phyloP scores from a whole-genome alignment of 495 filamentous ascomycete species.

The Letharia lupina region DNA sequence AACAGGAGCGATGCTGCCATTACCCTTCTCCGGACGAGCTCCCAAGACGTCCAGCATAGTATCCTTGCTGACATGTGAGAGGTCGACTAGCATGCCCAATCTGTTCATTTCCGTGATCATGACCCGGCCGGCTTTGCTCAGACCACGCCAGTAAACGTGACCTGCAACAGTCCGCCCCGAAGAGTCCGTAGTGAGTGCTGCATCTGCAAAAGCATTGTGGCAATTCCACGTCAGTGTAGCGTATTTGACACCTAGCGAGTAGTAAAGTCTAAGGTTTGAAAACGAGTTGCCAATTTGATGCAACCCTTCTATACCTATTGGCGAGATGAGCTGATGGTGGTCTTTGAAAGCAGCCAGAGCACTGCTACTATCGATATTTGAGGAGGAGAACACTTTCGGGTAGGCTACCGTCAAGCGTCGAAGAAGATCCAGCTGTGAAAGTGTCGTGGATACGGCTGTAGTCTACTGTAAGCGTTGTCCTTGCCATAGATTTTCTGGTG shows the following conservation, averaged over 20 bases:
- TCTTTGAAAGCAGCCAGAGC: constrained; percentile 51
- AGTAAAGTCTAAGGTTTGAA: constrained; percentile 63
- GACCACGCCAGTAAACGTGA: constrained; percentile 47
- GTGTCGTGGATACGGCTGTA: constrained; percentile 58
- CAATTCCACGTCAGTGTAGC: constrained; percentile 91
- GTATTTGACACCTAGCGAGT: constrained; percentile 79
- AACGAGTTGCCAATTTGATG: constrained; percentile 90
- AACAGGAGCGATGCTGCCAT: constrained; percentile 42
- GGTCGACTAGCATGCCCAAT: constrained; percentile 41
- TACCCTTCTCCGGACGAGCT: constrained; percentile 36
- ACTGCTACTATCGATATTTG: constrained; percentile 45
- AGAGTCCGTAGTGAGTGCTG: constrained; percentile 49
- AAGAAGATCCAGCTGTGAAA: constrained; percentile 79
- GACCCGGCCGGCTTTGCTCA: constrained; percentile 58
- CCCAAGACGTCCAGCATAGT: constrained; percentile 51
- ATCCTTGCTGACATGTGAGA: constrained; percentile 46
- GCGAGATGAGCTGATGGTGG: constrained; percentile 54
- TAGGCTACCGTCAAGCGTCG: constrained; percentile 58
- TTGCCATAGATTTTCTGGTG: no score
- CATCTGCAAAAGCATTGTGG: constrained; percentile 82
- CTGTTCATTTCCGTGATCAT: constrained; percentile 55
- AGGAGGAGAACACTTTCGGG: constrained; percentile 58
- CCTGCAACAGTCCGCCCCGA: constrained; percentile 27
- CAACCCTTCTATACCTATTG: constrained; percentile 80
- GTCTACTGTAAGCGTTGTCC: not conserved